Evolutionary conservation across 306 rosid species (phyloP).

Genomic region (Citrullus colocynthis): DNA sequence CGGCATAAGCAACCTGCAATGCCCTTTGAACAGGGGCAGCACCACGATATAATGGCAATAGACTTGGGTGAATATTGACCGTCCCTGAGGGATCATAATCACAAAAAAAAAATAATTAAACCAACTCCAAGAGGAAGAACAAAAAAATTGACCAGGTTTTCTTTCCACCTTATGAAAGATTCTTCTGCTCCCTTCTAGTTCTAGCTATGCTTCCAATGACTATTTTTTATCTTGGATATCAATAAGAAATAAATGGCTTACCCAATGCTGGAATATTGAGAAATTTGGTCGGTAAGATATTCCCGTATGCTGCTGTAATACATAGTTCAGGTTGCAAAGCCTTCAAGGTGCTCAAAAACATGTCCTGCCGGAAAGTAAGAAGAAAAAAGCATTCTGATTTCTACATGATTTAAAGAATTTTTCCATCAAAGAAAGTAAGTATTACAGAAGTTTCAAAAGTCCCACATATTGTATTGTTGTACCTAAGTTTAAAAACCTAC

Average conservation of each 20-base stretch:
- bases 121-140: not conserved
- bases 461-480: not conserved
- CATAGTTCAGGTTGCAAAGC: conserved; percentile 74
- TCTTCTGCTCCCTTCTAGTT: not conserved
- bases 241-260: conserved; percentile 16
- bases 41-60: conserved; percentile 79
- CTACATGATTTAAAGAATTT: not conserved
- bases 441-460: not conserved
- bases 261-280: conserved; percentile 45
- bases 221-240: not conserved
- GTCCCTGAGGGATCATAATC: conserved; percentile 45
- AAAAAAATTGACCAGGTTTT: not conserved
- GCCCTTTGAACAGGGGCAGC: conserved; percentile 98
- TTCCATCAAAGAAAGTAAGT: not conserved
- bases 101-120: not conserved
- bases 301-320: conserved; percentile 48
- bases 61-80: conserved; percentile 83
- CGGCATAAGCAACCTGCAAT: conserved; percentile 42
- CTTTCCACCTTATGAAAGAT: not conserved
- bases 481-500: not conserved
- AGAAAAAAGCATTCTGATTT: not conserved
- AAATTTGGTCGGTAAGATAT: conserved; percentile 42
- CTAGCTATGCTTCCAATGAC: not conserved
- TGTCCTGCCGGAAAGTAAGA: conserved; percentile 30
- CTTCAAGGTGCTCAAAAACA: conserved; percentile 55